A percentile compares a stretch with the other conserved stretches of the same genome.
phyloP scores from a whole-genome alignment of 768 basidiomycete species.

The Lactarius sanguifluus region DNA sequence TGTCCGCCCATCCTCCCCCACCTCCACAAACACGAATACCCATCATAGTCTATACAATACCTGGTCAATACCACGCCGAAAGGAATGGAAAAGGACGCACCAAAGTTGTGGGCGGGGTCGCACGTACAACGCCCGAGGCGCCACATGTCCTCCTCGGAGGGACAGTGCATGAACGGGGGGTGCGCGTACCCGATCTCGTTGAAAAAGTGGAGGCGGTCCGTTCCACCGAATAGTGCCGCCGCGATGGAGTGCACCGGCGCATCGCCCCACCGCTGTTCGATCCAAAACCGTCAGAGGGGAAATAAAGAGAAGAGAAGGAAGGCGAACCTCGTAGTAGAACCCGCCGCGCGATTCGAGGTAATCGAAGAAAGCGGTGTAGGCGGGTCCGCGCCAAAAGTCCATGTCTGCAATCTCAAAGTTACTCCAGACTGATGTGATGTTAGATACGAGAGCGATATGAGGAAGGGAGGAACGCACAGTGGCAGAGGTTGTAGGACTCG shows the following conservation, averaged over 20 bases:
- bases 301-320: not conserved
- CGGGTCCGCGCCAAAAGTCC: constrained; percentile 80
- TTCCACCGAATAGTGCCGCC: constrained; percentile 69
- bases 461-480: constrained; percentile 47
- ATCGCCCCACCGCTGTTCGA: constrained; percentile 71
- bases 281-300: not conserved
- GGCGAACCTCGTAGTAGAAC: constrained; percentile 80
- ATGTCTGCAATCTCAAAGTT: constrained; percentile 91
- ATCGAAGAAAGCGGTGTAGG: constrained; percentile 82
- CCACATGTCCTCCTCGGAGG: constrained; percentile 40
- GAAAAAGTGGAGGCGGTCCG: constrained; percentile 81
- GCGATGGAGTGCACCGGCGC: constrained; percentile 87
- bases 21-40: constrained; percentile 55
- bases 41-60: constrained; percentile 47
- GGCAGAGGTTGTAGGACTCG: constrained; percentile 70
- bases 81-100: constrained; percentile 38
- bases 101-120: constrained; percentile 55
- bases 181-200: constrained; percentile 84
- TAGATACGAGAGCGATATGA: not conserved
- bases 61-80: not conserved
- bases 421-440: constrained; percentile 67
- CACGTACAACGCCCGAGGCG: constrained; percentile 48
- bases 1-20: constrained; percentile 41
- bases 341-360: constrained; percentile 77
- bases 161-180: constrained; percentile 65